These are phyloP conservation scores for Trametes pubescens DNA, from an alignment of 1,284 basidiomycete genomes.

Conservation along the genomic window DNA sequence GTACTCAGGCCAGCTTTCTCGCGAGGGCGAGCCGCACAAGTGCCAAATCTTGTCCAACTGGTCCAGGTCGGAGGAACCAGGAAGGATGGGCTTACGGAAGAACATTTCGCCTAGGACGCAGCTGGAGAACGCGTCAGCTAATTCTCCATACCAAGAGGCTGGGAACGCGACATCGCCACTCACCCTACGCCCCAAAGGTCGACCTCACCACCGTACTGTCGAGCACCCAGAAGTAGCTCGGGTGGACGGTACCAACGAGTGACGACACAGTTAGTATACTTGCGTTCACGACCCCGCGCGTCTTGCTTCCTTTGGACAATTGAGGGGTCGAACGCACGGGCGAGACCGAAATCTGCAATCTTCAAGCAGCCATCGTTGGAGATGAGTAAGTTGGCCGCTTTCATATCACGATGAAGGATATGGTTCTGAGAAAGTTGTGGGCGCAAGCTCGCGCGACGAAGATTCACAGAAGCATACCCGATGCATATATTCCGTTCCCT, in stretches of 20 bases:
- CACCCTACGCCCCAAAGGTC: constrained; percentile 99
- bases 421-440: constrained; percentile 70
- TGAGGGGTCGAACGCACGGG: constrained; percentile 74
- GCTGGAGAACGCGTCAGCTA: constrained; percentile 46
- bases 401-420: constrained; percentile 98
- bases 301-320: constrained; percentile 52
- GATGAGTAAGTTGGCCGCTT: constrained; percentile 97
- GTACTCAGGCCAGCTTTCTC: constrained; percentile 86
- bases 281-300: constrained; percentile 61
- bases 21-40: constrained; percentile 88
- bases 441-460: constrained; percentile 13
- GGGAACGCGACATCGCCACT: constrained; percentile 39
- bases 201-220: constrained; percentile 91
- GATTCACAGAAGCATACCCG: constrained; percentile 56
- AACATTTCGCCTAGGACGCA: constrained; percentile 99
- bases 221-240: constrained; percentile 90
- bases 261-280: constrained; percentile 99
- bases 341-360: constrained; percentile 98
- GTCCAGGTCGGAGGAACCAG: constrained; percentile 88
- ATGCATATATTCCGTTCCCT: constrained; percentile 97
- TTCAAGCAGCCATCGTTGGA: constrained; percentile 84
- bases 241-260: constrained; percentile 99
- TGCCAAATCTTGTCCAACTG: constrained; percentile 92
- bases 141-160: neutral
- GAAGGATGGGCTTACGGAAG: constrained; percentile 85